Evolutionary conservation across 2,329 filamentous ascomycete genomes (phyloP).

Genomic region (Botryosphaeria agaves): DNA sequence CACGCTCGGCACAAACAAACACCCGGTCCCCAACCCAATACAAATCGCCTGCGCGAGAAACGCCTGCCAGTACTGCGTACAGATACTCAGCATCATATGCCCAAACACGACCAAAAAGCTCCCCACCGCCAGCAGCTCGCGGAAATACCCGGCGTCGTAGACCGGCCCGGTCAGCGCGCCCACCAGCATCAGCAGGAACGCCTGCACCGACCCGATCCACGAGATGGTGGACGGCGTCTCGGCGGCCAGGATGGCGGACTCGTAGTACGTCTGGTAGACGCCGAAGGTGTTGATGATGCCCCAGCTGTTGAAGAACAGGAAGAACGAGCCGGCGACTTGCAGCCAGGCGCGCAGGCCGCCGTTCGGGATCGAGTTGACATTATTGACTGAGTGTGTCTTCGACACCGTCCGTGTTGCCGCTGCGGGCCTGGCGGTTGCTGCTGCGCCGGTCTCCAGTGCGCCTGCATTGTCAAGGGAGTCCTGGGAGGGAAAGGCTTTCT

Average conservation of each 20-base stretch:
- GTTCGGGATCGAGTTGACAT: constrained; percentile 25
- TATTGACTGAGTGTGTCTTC: constrained; percentile 19
- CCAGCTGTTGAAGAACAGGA: constrained; percentile 30
- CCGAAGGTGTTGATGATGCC: constrained; percentile 30
- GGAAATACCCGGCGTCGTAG: constrained; percentile 32
- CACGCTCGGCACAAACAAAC: constrained; percentile 25
- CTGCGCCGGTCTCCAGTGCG: too few relatives aligned
- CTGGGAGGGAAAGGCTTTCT: too few relatives aligned
- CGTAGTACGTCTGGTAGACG: constrained; percentile 31
- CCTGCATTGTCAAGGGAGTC: too few relatives aligned
- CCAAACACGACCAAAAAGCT: constrained; percentile 29
- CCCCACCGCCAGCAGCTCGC: constrained; percentile 22
- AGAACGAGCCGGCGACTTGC: constrained; percentile 29
- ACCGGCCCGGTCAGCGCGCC: constrained; percentile 29
- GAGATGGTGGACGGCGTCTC: constrained; percentile 26
- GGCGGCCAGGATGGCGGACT: constrained; percentile 20
- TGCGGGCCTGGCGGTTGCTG: too few relatives aligned
- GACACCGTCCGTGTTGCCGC: too few relatives aligned
- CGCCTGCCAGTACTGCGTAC: constrained; percentile 29
- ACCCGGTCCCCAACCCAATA: constrained; percentile 27
- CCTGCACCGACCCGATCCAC: constrained; percentile 32
- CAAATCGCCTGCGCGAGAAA: constrained; percentile 32
- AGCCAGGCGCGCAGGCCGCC: constrained; percentile 29
- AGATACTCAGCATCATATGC: constrained; percentile 33
- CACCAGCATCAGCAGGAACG: constrained; percentile 27